Conservation (phyloP, 371 early-diverging fungal genomes). For the Lichtheimia hyalospora region DNA sequence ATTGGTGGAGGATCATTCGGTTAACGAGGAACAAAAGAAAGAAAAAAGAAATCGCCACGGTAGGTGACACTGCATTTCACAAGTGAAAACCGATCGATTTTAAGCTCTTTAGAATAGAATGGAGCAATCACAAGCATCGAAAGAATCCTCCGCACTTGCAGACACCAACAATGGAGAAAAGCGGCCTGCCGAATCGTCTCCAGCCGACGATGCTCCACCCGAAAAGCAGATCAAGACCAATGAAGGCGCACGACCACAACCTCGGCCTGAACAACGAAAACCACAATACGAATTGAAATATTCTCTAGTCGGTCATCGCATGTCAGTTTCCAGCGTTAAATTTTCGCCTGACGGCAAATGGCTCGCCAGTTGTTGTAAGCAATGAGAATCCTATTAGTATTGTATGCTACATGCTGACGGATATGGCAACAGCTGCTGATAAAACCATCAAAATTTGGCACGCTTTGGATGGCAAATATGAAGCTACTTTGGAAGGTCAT, state of each 20-base stretch:
- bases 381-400: background rate
- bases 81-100: too few relatives aligned
- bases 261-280: conserved; percentile 45
- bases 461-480: conserved; percentile 82
- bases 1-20: too few relatives aligned
- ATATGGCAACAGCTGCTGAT: conserved; percentile 67
- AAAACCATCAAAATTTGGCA: conserved; percentile 94
- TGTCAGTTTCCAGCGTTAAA: conserved; percentile 94
- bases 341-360: conserved; percentile 97
- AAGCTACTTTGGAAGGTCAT: conserved; percentile 90
- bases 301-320: conserved; percentile 92
- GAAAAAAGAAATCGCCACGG: too few relatives aligned
- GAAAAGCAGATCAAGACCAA: conserved; percentile 8
- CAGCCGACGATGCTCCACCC: conserved; percentile 10
- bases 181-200: background rate
- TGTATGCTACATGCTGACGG: background rate
- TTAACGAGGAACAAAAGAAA: too few relatives aligned
- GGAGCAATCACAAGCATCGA: conserved; percentile 2
- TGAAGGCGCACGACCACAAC: conserved; percentile 11
- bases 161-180: conserved; percentile 5
- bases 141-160: background rate
- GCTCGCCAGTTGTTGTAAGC: conserved; percentile 91
- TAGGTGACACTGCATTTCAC: too few relatives aligned
- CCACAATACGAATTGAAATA: conserved; percentile 90
- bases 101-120: background rate